These are phyloP conservation scores for Corrigiola litoralis DNA, from an alignment of 179 eudicot genomes.

Conservation along the genomic window DNA sequence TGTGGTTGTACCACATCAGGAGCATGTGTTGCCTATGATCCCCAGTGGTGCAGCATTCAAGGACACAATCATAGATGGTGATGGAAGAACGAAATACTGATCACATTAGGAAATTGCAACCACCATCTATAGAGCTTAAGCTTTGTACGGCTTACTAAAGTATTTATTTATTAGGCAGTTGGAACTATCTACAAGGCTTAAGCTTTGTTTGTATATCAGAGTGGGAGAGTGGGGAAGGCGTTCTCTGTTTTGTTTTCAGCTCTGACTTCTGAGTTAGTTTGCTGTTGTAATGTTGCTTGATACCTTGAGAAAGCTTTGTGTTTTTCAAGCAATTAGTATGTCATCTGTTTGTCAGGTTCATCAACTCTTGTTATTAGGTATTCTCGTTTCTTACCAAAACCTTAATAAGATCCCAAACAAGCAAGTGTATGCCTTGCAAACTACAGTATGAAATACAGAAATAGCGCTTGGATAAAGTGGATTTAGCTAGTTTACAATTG, in stretches of 20 bases:
- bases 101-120: neutral
- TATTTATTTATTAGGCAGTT: neutral
- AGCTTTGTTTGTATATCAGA: constrained; percentile 10
- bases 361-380: neutral
- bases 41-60: constrained; percentile 84
- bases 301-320: neutral
- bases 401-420: too few species aligned
- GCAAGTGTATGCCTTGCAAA: neutral
- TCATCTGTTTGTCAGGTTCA: neutral
- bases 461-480: too few species aligned
- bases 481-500: too few species aligned
- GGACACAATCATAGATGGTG: constrained; percentile 76
- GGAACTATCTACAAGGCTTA: neutral
- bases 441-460: too few species aligned
- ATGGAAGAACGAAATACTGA: constrained; percentile 63
- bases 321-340: neutral
- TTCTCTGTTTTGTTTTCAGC: neutral
- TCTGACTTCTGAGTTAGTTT: neutral
- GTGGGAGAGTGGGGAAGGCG: neutral
- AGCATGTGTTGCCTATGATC: constrained; percentile 95
- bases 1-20: constrained; percentile 86
- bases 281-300: neutral
- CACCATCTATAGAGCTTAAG: neutral
- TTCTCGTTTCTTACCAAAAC: neutral
- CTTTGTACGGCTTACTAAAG: constrained; percentile 29